These are phyloP conservation scores for Dactylellina haptotyla DNA, from an alignment of 2,329 filamentous ascomycete genomes.

Conservation along the genomic window DNA sequence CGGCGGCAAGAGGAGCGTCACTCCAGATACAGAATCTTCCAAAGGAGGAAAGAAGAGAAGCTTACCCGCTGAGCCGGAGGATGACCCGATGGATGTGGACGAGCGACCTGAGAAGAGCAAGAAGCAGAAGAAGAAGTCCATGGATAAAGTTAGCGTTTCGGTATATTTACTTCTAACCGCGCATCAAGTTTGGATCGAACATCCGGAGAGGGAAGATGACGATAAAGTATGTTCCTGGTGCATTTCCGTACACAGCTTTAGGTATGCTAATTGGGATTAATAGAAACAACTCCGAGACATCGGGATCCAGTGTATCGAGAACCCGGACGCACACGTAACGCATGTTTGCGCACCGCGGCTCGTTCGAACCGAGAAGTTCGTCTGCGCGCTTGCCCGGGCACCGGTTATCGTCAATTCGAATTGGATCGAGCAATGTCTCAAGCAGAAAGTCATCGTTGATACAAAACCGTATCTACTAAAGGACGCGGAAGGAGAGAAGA, in stretches of 20 bases:
- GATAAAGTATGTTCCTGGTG: conserved; percentile 73
- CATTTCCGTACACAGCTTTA: background rate
- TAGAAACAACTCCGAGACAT: conserved; percentile 83
- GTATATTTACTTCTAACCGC: conserved; percentile 82
- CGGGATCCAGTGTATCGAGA: conserved; percentile 81
- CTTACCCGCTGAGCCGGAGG: conserved; percentile 58
- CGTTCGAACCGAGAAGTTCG: conserved; percentile 91
- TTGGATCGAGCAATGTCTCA: conserved; percentile 81
- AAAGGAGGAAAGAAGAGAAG: conserved; percentile 62
- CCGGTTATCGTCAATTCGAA: conserved; percentile 79
- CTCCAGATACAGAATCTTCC: conserved; percentile 29
- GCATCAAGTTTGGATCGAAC: conserved; percentile 81
- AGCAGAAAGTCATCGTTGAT: conserved; percentile 72
- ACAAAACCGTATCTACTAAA: conserved; percentile 74
- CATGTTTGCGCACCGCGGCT: conserved; percentile 88
- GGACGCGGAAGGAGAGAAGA: conserved; percentile 78
- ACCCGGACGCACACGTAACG: conserved; percentile 76
- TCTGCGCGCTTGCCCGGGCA: conserved; percentile 83
- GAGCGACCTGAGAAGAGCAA: conserved; percentile 63
- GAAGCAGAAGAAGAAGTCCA: conserved; percentile 69
- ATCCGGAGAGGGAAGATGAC: conserved; percentile 76
- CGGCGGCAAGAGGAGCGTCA: conserved; percentile 65
- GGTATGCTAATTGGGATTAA: conserved; percentile 45
- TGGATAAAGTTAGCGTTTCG: conserved; percentile 66
- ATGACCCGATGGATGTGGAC: conserved; percentile 60